These are phyloP conservation scores for Epithemia pelagica DNA, from an alignment of 108 stramenopile genomes.

Conservation along the genomic window DNA sequence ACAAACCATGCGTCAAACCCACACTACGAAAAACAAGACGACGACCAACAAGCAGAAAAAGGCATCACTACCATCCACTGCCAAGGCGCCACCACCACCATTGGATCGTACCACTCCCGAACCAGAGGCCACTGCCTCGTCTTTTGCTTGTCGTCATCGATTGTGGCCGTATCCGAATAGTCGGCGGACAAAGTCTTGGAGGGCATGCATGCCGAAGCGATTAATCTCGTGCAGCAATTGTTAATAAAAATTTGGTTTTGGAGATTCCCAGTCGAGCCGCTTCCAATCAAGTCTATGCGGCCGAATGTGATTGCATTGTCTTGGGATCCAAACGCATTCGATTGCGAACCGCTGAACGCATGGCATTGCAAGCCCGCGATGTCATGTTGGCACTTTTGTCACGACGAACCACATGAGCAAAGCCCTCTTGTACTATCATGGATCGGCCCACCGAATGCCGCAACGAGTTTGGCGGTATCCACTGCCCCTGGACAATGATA, in stretches of 20 bases:
- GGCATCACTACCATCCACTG: conserved; percentile 11
- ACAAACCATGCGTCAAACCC: too few relatives aligned
- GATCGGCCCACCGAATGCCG: too few relatives aligned
- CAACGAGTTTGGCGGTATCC: too few relatives aligned
- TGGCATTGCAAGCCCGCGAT: too few relatives aligned
- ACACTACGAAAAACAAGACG: conserved; percentile 27
- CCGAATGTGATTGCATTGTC: conserved; percentile 88
- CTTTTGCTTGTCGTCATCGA: conserved; percentile 22
- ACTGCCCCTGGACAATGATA: too few relatives aligned
- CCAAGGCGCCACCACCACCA: neutral
- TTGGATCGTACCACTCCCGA: too few relatives aligned
- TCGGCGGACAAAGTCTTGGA: conserved; percentile 64
- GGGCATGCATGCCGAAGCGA: conserved; percentile 72
- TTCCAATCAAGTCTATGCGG: conserved; percentile 88
- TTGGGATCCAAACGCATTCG: conserved; percentile 60
- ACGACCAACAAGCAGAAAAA: conserved; percentile 8
- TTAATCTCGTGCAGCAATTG: conserved; percentile 58
- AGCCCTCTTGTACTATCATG: too few relatives aligned
- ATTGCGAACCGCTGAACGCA: too few relatives aligned
- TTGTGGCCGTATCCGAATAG: conserved; percentile 75
- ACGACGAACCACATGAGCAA: too few relatives aligned
- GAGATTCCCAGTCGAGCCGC: conserved; percentile 78
- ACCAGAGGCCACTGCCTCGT: conserved; percentile 15
- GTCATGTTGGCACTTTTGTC: too few relatives aligned
- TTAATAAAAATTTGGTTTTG: conserved; percentile 60